Evolutionary conservation across 2,329 filamentous ascomycete species (phyloP).

Genomic region (Sordariomycetes sp.): DNA sequence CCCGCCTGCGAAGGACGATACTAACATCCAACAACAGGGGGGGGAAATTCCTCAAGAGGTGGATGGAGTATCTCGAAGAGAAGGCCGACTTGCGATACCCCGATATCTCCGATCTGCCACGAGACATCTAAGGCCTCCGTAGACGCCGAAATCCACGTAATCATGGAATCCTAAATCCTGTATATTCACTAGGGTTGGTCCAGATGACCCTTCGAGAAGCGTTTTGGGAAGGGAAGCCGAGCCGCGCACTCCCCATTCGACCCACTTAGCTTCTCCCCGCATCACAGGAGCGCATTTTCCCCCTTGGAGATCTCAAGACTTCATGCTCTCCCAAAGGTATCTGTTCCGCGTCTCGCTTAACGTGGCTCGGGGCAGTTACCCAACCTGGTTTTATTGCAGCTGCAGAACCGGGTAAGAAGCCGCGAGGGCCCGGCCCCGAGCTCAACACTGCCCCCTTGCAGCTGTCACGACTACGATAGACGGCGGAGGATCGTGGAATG

Average conservation of each 20-base stretch:
- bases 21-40: conserved; percentile 41
- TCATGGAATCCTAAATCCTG: not conserved
- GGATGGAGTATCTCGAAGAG: conserved; percentile 88
- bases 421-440: not conserved
- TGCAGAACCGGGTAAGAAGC: not conserved
- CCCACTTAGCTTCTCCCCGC: not conserved
- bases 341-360: not conserved
- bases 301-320: not conserved
- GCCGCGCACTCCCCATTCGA: not conserved
- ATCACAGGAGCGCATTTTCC: not conserved
- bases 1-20: not conserved
- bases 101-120: conserved; percentile 35
- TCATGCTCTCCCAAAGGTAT: not conserved
- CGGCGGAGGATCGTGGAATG: not conserved
- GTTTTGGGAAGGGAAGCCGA: not conserved
- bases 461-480: not conserved
- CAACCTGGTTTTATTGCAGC: not conserved
- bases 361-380: not conserved
- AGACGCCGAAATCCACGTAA: not conserved
- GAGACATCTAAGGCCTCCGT: not conserved
- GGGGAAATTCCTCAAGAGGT: conserved; percentile 70
- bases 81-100: conserved; percentile 84
- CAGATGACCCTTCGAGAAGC: not conserved
- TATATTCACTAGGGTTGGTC: not conserved
- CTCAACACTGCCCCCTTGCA: not conserved